Percentiles rank a stretch among this genome's conserved stretches.
phyloP scores from a whole-genome alignment of 1,139 yeast species.

The Arxiozyma bovina region DNA sequence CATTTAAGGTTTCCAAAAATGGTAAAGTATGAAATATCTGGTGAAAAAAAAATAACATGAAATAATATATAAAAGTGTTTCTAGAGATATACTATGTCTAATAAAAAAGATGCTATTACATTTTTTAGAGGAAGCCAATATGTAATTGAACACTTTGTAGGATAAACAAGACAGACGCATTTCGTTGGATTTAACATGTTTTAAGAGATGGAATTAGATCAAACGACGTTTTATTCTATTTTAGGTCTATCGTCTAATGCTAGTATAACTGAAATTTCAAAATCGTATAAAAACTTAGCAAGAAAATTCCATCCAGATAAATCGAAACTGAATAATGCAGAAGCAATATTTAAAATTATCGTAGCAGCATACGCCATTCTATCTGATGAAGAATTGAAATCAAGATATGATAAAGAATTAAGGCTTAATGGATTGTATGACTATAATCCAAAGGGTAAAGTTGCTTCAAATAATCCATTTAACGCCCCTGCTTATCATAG shows the following conservation, averaged over 20 bases:
- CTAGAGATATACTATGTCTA: not conserved
- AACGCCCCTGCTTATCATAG: slow-evolving; percentile 10
- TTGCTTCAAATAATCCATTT: not conserved
- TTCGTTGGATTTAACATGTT: not conserved
- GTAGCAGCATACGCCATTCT: slow-evolving; percentile 28
- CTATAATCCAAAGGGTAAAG: slow-evolving; percentile 10
- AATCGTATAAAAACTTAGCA: slow-evolving; percentile 29
- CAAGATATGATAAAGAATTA: slow-evolving; percentile 19
- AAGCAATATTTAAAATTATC: slow-evolving; percentile 26
- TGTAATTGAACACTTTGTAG: not conserved
- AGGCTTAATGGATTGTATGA: slow-evolving; percentile 15
- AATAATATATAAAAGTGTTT: not conserved
- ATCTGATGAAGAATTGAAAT: slow-evolving; percentile 19
- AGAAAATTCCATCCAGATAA: slow-evolving; percentile 30
- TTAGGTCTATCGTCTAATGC: slow-evolving; percentile 25
- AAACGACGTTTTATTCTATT: slow-evolving; percentile 26
- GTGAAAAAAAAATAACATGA: too few species aligned
- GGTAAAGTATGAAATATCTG: not conserved
- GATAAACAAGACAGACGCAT: not conserved
- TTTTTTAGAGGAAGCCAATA: too few species aligned
- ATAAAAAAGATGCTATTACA: too few species aligned
- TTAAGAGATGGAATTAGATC: slow-evolving; percentile 16
- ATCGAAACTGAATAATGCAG: slow-evolving; percentile 24
- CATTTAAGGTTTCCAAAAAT: not conserved
- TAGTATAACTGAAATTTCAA: slow-evolving; percentile 22